phyloP scores from a whole-genome alignment of 371 early-diverging fungal genomes.

The Haplosporangium sp. region DNA sequence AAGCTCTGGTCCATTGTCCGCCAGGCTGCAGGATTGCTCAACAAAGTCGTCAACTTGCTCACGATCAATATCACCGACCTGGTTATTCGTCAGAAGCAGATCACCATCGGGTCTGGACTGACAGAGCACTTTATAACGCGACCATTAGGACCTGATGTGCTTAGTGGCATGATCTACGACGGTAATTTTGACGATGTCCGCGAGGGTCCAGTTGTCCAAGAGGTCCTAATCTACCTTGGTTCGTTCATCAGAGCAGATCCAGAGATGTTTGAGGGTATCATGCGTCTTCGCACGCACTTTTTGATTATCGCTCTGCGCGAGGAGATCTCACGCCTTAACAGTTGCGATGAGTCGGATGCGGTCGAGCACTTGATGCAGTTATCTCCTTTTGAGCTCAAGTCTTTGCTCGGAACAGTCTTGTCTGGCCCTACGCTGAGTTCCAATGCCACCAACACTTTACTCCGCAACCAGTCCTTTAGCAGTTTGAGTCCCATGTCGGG shows the following conservation, averaged over 20 bases:
- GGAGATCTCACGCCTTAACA: conserved; percentile 79
- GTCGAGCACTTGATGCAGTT: conserved; percentile 85
- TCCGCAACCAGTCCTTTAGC: conserved; percentile 63
- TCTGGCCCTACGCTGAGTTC: conserved; percentile 71
- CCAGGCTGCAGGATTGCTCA: conserved; percentile 83
- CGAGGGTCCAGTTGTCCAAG: conserved; percentile 88
- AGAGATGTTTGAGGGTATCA: conserved; percentile 83
- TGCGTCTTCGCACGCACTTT: conserved; percentile 85
- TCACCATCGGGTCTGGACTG: conserved; percentile 81
- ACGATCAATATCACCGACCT: conserved; percentile 88
- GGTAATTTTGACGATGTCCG: conserved; percentile 78
- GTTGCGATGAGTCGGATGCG: conserved; percentile 83
- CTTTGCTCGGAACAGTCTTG: conserved; percentile 78
- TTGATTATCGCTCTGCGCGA: conserved; percentile 89
- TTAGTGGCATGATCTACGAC: conserved; percentile 72
- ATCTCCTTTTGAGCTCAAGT: conserved; percentile 83
- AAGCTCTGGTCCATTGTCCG: conserved; percentile 88
- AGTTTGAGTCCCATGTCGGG: conserved; percentile 53
- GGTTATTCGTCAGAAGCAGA: conserved; percentile 82
- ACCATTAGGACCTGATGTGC: conserved; percentile 76
- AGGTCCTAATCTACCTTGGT: conserved; percentile 85
- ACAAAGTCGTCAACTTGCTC: conserved; percentile 79
- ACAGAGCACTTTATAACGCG: conserved; percentile 73
- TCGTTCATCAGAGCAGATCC: conserved; percentile 79
- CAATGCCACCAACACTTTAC: conserved; percentile 58